Percentiles rank a stretch among this genome's conserved stretches.
phyloP scores from a whole-genome alignment of 768 basidiomycete genomes.

The Chiua virens region DNA sequence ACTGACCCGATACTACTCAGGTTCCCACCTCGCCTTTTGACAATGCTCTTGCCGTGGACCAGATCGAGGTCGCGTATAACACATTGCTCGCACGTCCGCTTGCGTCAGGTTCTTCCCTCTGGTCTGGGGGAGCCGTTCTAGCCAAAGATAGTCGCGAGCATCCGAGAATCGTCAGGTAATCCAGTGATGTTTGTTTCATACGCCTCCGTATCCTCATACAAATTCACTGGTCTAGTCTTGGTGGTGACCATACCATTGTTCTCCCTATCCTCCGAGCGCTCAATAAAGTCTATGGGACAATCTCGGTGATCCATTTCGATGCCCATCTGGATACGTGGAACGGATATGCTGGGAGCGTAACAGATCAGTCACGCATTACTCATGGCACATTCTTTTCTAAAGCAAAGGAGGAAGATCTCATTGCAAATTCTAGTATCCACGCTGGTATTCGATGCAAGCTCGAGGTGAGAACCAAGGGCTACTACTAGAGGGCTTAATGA shows the following conservation, averaged over 20 bases:
- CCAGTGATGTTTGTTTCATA: not conserved
- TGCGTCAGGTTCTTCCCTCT: conserved; percentile 20
- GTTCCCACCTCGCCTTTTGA: conserved; percentile 81
- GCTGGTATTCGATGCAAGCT: conserved; percentile 85
- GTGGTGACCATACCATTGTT: conserved; percentile 89
- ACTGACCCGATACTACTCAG: conserved; percentile 33
- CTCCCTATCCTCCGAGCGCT: conserved; percentile 83
- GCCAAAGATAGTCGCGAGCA: conserved; percentile 62
- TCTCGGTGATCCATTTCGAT: conserved; percentile 85
- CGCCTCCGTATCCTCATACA: not conserved
- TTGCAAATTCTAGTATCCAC: conserved; percentile 74
- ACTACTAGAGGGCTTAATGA: not conserved
- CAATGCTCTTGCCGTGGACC: conserved; percentile 78
- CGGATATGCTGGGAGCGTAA: conserved; percentile 38
- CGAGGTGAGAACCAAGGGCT: conserved; percentile 37
- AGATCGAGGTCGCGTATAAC: conserved; percentile 84
- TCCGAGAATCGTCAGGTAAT: conserved; percentile 71
- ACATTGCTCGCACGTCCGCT: conserved; percentile 66
- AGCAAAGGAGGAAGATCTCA: conserved; percentile 74
- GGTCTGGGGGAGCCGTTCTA: conserved; percentile 32
- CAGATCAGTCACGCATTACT: conserved; percentile 65
- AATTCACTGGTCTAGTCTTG: conserved; percentile 38
- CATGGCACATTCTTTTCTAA: conserved; percentile 88
- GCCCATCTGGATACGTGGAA: conserved; percentile 69
- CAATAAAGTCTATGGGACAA: conserved; percentile 75